phyloP scores from a whole-genome alignment of 805 yeast species.

The Nakazawaea laoshanensis region DNA sequence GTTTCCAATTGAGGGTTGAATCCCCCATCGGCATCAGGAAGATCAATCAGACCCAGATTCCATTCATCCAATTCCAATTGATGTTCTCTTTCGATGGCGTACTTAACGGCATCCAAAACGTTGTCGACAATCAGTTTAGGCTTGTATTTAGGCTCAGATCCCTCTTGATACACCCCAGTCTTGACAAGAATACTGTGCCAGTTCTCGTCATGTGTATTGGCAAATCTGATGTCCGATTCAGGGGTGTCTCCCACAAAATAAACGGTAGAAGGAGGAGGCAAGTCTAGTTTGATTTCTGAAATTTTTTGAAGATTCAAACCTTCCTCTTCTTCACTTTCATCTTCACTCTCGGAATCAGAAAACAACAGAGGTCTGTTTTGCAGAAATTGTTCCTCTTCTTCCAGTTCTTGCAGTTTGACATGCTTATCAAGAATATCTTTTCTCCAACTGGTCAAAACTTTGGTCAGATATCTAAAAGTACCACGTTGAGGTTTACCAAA shows the following conservation, averaged over 20 bases:
- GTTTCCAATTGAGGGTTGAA: conserved; percentile 8
- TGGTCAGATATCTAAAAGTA: conserved; percentile 77
- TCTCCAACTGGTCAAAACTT: conserved; percentile 71
- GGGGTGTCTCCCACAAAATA: conserved; percentile 90
- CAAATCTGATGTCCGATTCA: conserved; percentile 81
- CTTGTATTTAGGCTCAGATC: conserved; percentile 68
- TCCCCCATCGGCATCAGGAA: conserved; percentile 1
- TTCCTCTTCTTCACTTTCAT: conserved; percentile 26
- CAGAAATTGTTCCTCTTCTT: conserved; percentile 12
- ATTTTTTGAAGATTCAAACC: conserved; percentile 37
- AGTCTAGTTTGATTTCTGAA: conserved; percentile 36
- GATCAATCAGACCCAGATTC: conserved; percentile 35
- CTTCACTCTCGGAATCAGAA: conserved; percentile 22
- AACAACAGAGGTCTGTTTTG: conserved; percentile 19
- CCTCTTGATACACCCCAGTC: conserved; percentile 81
- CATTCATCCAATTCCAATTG: conserved; percentile 63
- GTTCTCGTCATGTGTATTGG: conserved; percentile 75
- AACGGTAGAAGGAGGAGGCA: conserved; percentile 81
- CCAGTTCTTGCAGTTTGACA: conserved; percentile 37
- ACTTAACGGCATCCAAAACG: conserved; percentile 76
- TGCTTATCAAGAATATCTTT: conserved; percentile 69
- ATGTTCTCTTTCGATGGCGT: conserved; percentile 79
- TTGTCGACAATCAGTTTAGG: conserved; percentile 69
- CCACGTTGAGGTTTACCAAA: conserved; percentile 89
- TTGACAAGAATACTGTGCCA: conserved; percentile 83